Base-by-base conservation (phyloP, 2,329 filamentous ascomycete species). In the Emergomyces pasteurianus region DNA sequence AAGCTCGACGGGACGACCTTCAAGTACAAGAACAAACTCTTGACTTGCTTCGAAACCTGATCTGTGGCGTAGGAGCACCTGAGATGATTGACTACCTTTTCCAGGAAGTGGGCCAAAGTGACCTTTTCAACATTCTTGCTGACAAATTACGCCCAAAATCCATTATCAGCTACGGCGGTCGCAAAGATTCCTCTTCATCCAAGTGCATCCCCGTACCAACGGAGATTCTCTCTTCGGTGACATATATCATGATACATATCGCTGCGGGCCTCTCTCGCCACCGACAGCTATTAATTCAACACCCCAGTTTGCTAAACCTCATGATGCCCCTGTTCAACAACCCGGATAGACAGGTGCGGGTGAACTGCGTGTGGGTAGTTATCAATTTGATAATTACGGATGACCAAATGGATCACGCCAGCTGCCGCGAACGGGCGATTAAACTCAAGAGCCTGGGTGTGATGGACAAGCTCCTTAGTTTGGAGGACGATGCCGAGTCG, bases 21-120 rank as follows among this genome's bases (percentile, higher is more conserved):
- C 86, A 86, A 1, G 88, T 96, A 34, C 92, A 97, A 74, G 90
- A 96, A 71, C 92, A 97, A 74, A 89, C 87, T 0, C 82, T 97
- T 21, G 88, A 95, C 67, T 87, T 97, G 67, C 84, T 99, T 64
- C 84, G 92, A 60, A 99, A 99, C 73, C 79, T 97, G 38, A 89
- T 96, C 65, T 88, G 87, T 61, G 84, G 86, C 63, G 78, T 73
- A 66, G 83, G 73, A 66, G 80, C 75, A 66, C 79, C 72, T 63
- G 84, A 77, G 75, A 92, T 96, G 84, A 90, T 96, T 63, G 91
- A 96, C 69, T 86, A 89, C 68, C 75, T 97, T 26, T 87, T 97
- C 69, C 82, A 79, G 61, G 82, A 86, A 60, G 80, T 96, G 54
- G 89, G 90, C 1, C 83, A 89, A 69, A 84, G 90, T 61, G 82